A percentile compares a stretch with the other conserved stretches of the same genome.
Conservation (phyloP, 129 eudicot genomes). For the Glebionis coronaria region DNA sequence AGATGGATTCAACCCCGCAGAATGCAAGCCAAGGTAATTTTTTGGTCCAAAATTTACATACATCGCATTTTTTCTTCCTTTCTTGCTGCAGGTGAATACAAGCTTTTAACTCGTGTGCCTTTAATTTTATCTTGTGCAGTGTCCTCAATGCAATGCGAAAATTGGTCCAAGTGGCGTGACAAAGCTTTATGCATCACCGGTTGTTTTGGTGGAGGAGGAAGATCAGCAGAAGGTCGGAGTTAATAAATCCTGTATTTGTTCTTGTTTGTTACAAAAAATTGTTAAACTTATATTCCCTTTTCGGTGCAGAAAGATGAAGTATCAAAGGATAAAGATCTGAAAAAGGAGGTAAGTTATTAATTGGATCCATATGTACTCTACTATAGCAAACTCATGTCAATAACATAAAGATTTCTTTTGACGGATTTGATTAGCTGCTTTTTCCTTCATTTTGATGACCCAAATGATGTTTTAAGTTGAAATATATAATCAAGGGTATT, state of each 20-base stretch:
- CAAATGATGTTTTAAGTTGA: too few species aligned
- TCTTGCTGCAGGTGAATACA: background rate
- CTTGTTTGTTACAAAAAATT: background rate
- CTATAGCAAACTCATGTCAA: too few species aligned
- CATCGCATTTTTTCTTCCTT: background rate
- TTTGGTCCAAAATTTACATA: background rate
- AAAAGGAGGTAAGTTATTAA: background rate
- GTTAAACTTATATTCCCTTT: background rate
- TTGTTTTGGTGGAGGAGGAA: slow-evolving; percentile 4
- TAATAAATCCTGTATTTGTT: background rate
- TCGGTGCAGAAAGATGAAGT: slow-evolving; percentile 6
- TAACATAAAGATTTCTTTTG: too few species aligned
- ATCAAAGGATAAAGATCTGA: background rate
- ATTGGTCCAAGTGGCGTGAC: slow-evolving; percentile 3
- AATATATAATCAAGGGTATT: too few species aligned
- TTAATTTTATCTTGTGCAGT: background rate
- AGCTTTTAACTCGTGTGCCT: background rate
- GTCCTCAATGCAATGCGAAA: slow-evolving; percentile 15
- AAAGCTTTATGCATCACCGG: slow-evolving; percentile 16
- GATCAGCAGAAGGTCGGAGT: background rate
- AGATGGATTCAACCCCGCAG: background rate
- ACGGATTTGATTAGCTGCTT: too few species aligned
- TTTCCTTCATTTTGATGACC: too few species aligned
- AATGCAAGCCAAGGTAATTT: background rate
- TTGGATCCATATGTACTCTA: background rate